Evolutionary conservation across 208 protist genomes (phyloP).

Genomic region (Leishmania turanica): DNA sequence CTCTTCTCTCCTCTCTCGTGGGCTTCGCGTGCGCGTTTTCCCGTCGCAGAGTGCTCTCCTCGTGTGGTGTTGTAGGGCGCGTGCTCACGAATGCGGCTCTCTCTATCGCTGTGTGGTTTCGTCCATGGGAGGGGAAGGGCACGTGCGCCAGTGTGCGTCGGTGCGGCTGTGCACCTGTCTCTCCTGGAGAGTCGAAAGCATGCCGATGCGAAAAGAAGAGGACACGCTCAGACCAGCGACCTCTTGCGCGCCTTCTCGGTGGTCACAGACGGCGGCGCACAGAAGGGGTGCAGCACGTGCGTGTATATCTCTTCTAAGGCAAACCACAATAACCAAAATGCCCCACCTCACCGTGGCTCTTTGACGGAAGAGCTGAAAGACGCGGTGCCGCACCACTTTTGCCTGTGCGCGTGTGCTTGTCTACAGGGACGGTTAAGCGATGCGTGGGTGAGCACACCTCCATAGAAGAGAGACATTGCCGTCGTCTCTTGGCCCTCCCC

Average conservation of each 20-base stretch:
- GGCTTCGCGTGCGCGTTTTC: neutral
- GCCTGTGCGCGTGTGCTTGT: neutral
- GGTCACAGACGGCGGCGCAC: neutral
- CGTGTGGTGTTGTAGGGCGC: neutral
- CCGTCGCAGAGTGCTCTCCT: neutral
- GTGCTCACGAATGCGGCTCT: neutral
- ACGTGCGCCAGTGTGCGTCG: neutral
- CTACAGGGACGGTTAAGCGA: neutral
- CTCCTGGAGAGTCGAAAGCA: neutral
- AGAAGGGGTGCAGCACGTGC: neutral
- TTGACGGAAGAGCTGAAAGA: neutral
- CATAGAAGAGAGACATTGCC: neutral
- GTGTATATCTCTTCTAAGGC: neutral
- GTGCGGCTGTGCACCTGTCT: neutral
- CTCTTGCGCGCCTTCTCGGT: neutral
- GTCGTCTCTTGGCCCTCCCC: neutral
- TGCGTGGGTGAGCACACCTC: neutral
- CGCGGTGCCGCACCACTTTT: neutral
- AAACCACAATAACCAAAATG: neutral
- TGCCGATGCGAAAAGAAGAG: neutral
- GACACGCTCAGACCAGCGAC: neutral
- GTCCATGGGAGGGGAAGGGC: neutral
- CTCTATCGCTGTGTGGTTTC: neutral
- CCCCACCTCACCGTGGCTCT: neutral
- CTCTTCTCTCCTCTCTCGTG: neutral